Evolutionary conservation across 2,329 filamentous ascomycete species (phyloP), one percentile per base, ranked within the genome.

Genomic region (Dryadomyces quercivorus): DNA sequence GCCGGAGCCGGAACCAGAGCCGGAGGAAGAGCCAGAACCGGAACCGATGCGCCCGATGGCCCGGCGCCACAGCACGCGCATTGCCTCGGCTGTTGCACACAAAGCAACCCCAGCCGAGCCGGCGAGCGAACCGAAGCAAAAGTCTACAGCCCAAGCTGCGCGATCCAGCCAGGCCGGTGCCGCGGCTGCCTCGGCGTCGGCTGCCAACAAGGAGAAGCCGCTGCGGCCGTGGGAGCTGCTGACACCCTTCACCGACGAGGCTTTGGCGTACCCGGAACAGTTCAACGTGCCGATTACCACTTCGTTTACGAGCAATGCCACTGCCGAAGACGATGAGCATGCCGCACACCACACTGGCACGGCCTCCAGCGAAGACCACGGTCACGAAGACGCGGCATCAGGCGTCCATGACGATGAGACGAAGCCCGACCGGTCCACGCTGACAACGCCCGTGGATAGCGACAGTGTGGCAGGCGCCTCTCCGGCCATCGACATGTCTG

Each of bases 251-350:
- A 49, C 55, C 20, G 18, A 43, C 15, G 59, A 56, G 16, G 10
- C 15, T 21, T 16, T 55, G 7, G 53, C 48, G 22, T 61, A 60
- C 22, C 61, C 61, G 1, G 60, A 62, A 52, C 54, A 57, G 46
- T 56, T 58, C n/a, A 53, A 57, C 48, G 52, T 56, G 31, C 55
- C 56, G 5, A 46, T 45, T n/a, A 13, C 22, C 4, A n/a, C 46
- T 7, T 3, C 36, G 7, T 44, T 50, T 0, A 22, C 48, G 16
- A 50, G 49, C 31, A 43, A 12, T 16, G 15, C 52, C n/a, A 16
- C 22, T 0, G 22, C 20, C 2, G 53, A 44, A 3, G 51, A 51
- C 12, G 36, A 21, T 12, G 50, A 50, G 2, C 20, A 45, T 9
- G 31, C 26, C 3, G 26, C 21, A 13, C 47, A 31, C 26, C 26